phyloP scores from a whole-genome alignment of 73 alveolate species.

The Paramecium caudatum region DNA sequence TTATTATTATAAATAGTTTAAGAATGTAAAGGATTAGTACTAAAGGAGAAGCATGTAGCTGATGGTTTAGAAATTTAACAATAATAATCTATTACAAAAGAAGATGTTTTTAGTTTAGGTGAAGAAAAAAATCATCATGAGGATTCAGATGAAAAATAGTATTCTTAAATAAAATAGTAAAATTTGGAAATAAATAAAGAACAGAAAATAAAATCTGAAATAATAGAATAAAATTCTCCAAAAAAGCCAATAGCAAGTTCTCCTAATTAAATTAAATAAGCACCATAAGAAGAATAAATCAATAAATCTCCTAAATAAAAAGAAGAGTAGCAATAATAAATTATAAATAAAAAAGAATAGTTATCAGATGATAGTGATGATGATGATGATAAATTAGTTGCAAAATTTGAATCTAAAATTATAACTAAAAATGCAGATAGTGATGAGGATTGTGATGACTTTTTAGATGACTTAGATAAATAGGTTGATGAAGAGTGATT shows the following conservation, averaged over 20 bases:
- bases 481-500: constrained; percentile 28
- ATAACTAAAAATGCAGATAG: constrained; percentile 33
- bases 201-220: neutral
- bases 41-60: neutral
- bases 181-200: neutral
- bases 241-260: neutral
- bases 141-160: constrained; percentile 21
- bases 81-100: neutral
- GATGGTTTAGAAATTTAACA: constrained; percentile 28
- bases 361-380: constrained; percentile 32
- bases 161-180: neutral
- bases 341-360: neutral
- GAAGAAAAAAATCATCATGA: constrained; percentile 27
- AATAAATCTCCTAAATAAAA: neutral
- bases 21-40: constrained; percentile 57
- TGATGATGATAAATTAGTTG: constrained; percentile 39
- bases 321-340: neutral
- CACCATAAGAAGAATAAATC: neutral
- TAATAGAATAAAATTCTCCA: too few relatives aligned
- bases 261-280: neutral
- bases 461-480: constrained; percentile 26
- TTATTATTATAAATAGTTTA: constrained; percentile 19
- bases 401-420: neutral
- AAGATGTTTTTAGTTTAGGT: constrained; percentile 47
- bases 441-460: constrained; percentile 63